Conservation (phyloP, 1,284 basidiomycete genomes). For the Ustilago curta region DNA sequence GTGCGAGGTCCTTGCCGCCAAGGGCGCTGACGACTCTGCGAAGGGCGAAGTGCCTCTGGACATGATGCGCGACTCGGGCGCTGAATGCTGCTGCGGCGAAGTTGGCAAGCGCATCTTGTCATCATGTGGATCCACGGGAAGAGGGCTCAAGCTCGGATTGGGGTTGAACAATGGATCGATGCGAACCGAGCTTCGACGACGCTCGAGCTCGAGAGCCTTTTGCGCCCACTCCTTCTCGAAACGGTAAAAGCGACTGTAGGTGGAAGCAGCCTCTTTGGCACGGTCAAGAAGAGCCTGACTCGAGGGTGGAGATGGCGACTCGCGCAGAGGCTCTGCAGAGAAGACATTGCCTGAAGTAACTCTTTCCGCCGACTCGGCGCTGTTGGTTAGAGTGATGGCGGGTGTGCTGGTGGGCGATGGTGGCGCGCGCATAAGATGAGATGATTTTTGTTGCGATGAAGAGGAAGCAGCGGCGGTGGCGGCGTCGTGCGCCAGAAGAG, state of each 20-base stretch:
- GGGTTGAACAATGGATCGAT: constrained; percentile 40
- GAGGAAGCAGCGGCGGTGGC: background rate
- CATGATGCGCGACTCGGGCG: constrained; percentile 41
- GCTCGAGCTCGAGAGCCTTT: constrained; percentile 47
- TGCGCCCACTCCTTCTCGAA: constrained; percentile 52
- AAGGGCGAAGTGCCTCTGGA: constrained; percentile 40
- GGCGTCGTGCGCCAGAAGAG: background rate
- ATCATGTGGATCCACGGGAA: constrained; percentile 13
- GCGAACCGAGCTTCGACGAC: constrained; percentile 43
- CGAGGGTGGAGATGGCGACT: constrained; percentile 11
- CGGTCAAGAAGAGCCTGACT: constrained; percentile 30
- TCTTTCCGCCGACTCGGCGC: constrained; percentile 2
- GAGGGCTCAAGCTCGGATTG: constrained; percentile 18
- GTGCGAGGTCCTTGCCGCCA: constrained; percentile 15
- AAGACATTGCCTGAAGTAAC: background rate
- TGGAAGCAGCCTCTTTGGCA: constrained; percentile 36
- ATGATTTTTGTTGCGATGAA: background rate
- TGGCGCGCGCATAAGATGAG: constrained; percentile 3
- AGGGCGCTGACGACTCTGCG: constrained; percentile 6
- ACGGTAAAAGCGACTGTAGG: constrained; percentile 48
- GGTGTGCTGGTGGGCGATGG: constrained; percentile 20
- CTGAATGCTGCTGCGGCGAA: constrained; percentile 37
- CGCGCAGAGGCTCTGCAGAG: constrained; percentile 10
- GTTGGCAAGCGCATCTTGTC: constrained; percentile 9
- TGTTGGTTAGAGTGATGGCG: constrained; percentile 26